Evolutionary conservation across 306 rosid genomes (phyloP), one percentile per base, ranked within the genome.

Genomic region (Cucurbita pepo): DNA sequence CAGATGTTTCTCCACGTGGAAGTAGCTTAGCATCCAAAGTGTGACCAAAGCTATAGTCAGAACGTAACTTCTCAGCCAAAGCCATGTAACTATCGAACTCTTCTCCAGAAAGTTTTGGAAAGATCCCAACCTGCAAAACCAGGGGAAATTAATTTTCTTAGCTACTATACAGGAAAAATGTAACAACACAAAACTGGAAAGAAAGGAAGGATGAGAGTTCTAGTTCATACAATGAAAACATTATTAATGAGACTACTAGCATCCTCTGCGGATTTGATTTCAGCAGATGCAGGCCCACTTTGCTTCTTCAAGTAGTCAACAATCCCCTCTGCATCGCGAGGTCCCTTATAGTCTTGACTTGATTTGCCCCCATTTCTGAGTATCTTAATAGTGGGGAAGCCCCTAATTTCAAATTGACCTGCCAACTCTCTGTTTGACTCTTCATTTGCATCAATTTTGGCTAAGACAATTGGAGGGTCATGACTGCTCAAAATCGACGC

Each of bases 291-390:
- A 67, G 99, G 99, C 36, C 99, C 99, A 45, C 83, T 86, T 71
- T 91, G 97, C 72, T 81, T 89, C 92, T 95, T 91, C 83, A 95
- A 44, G 76, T 91, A 89, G 22, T 82, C 86, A 63, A 86, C 93
- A 57, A 95, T 91, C 47, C 99, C 97, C 50, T 95, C 92, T 0
- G 97, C 87, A 16, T 88, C 96, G n/a, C 95, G 96, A 36, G 96
- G 99, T 16, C 99, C 99, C 63, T 91, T 91, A 88, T 89, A 95
- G 50, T 91, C 99, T 53, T 91, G 91, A 83, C 72, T 21, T 21
- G 16, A 56, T 86, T 89, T 91, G 45, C 99, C 99, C 62, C 96
- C 96, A 57, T 88, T 82, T 72, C 99, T 91, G 5, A 95, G 48
- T 78, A 95, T 91, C 84, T 95, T 95, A 72, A 91, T 25, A 5